Evolutionary conservation across 441 rosid genomes (phyloP).

Genomic region (Aquilaria agallochum): DNA sequence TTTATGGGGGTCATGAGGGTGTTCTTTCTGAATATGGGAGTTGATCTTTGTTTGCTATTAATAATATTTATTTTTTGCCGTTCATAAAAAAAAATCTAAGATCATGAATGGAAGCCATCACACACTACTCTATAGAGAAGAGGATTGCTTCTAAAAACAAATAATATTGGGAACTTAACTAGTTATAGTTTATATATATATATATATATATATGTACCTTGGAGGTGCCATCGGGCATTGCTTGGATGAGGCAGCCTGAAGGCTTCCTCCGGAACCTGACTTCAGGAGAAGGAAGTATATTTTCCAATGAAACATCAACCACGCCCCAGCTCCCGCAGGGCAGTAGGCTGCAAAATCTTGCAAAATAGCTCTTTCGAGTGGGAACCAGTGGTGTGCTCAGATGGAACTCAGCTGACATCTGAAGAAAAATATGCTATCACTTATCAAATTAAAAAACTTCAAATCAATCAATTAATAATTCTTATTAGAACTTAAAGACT

Average conservation of each 20-base stretch:
- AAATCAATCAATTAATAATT: neutral
- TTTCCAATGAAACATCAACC: constrained; percentile 56
- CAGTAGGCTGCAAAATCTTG: constrained; percentile 40
- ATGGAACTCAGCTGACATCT: constrained; percentile 51
- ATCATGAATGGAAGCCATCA: no score
- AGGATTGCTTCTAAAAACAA: no score
- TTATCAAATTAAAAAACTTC: neutral
- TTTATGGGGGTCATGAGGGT: no score
- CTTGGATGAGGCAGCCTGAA: constrained; percentile 50
- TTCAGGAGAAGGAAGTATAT: constrained; percentile 27
- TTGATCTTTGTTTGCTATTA: no score
- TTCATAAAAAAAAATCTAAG: no score
- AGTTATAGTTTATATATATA: no score
- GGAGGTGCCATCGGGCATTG: constrained; percentile 25
- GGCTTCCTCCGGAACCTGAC: constrained; percentile 36
- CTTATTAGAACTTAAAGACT: no score
- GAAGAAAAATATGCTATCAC: constrained; percentile 6
- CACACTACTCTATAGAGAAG: neutral
- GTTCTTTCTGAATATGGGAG: no score
- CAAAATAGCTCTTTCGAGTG: constrained; percentile 35
- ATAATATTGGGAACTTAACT: neutral
- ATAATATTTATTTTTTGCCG: no score
- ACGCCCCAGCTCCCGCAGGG: constrained; percentile 39
- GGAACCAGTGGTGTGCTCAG: constrained; percentile 41
- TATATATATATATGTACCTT: constrained; percentile 21